These are phyloP conservation scores for Sphenostylis stenocarpa DNA, from an alignment of 306 rosid species.

Conservation along the genomic window DNA sequence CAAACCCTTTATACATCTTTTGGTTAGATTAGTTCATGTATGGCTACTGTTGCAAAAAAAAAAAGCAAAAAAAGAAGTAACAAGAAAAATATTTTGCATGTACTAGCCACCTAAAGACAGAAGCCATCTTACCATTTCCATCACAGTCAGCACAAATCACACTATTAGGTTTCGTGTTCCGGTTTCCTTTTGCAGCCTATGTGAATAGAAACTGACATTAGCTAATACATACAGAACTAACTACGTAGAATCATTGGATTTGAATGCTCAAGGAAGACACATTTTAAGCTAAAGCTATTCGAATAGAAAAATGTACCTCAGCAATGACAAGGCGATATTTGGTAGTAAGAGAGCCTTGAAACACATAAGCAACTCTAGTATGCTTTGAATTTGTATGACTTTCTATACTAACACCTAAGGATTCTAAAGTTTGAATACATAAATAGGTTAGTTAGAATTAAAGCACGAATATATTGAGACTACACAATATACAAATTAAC, in stretches of 20 bases:
- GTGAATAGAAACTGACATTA: neutral
- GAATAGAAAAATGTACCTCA: conserved; percentile 42
- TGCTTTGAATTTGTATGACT: conserved; percentile 31
- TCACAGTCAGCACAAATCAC: conserved; percentile 80
- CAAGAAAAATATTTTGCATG: neutral
- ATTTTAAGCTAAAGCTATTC: neutral
- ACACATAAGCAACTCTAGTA: conserved; percentile 9
- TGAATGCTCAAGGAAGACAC: neutral
- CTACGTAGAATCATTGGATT: neutral
- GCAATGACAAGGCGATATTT: conserved; percentile 39
- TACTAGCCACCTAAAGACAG: neutral
- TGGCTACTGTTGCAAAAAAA: neutral
- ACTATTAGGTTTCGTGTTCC: conserved; percentile 63
- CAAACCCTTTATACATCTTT: neutral
- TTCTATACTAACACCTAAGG: conserved; percentile 15
- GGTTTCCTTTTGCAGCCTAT: conserved; percentile 52
- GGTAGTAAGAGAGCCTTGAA: conserved; percentile 30
- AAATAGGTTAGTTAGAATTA: conserved; percentile 16
- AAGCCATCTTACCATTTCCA: conserved; percentile 61
- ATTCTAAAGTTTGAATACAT: neutral
- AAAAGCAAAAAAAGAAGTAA: neutral
- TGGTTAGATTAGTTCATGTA: neutral
- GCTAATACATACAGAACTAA: neutral
- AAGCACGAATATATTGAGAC: neutral
- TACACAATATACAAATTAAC: neutral